phyloP scores from a whole-genome alignment of 1,139 yeast genomes.

The Meyerozyma athensensis region DNA sequence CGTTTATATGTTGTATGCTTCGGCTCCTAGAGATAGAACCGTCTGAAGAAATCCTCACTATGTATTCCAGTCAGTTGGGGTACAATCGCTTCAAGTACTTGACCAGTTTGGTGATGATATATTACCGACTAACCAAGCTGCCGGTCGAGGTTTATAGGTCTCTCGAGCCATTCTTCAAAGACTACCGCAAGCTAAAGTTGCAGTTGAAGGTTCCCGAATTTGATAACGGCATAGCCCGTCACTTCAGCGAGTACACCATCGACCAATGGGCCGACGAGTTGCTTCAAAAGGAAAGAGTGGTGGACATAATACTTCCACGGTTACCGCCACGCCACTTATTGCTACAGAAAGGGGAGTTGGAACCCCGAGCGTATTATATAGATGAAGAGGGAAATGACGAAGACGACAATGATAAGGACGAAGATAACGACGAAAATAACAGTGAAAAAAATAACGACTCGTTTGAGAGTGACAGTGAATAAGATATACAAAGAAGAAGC shows the following conservation, averaged over 20 bases:
- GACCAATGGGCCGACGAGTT: slow-evolving; percentile 61
- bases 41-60: slow-evolving; percentile 43
- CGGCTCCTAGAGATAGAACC: slow-evolving; percentile 65
- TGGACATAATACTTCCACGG: slow-evolving; percentile 60
- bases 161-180: slow-evolving; percentile 51
- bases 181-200: slow-evolving; percentile 47
- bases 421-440: slow-evolving; percentile 5
- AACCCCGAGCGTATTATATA: slow-evolving; percentile 31
- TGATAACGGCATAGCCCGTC: slow-evolving; percentile 19
- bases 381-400: slow-evolving; percentile 16
- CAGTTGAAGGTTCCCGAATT: slow-evolving; percentile 20
- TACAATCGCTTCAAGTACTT: slow-evolving; percentile 59
- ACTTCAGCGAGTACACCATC: slow-evolving; percentile 38
- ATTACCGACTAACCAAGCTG: slow-evolving; percentile 47
- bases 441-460: slow-evolving; percentile 9
- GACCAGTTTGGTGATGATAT: slow-evolving; percentile 55
- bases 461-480: slow-evolving; percentile 15
- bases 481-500: too few species aligned
- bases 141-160: slow-evolving; percentile 42
- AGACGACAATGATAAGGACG: slow-evolving; percentile 2
- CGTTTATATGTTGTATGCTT: slow-evolving; percentile 60
- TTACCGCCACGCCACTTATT: slow-evolving; percentile 34
- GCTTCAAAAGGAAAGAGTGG: slow-evolving; percentile 44
- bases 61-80: slow-evolving; percentile 45
- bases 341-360: slow-evolving; percentile 36